These are phyloP conservation scores for Penicillium sp. DNA, from an alignment of 2,329 filamentous ascomycete species.

Conservation along the genomic window DNA sequence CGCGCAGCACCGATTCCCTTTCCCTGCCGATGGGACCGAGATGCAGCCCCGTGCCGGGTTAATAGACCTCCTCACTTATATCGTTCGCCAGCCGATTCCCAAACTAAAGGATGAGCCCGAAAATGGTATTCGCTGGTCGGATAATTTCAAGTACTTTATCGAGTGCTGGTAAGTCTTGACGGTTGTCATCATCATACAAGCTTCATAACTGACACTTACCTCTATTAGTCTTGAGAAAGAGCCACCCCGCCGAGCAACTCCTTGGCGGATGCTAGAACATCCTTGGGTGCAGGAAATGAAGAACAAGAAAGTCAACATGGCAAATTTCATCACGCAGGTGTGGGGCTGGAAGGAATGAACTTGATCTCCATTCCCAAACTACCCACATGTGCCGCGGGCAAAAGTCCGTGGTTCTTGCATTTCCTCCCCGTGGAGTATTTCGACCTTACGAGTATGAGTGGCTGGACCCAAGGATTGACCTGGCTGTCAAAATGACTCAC, in stretches of 20 bases:
- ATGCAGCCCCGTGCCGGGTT: constrained; percentile 88
- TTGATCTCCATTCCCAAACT: not conserved
- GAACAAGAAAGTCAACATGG: constrained; percentile 94
- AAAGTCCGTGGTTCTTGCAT: constrained; percentile 3
- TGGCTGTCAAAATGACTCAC: constrained; percentile 25
- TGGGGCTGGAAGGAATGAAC: constrained; percentile 84
- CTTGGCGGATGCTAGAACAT: constrained; percentile 98
- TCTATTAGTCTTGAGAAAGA: constrained; percentile 94
- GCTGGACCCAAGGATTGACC: constrained; percentile 27
- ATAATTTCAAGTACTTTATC: constrained; percentile 98
- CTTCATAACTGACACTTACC: constrained; percentile 5
- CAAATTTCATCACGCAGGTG: constrained; percentile 83
- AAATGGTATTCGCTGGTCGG: constrained; percentile 85
- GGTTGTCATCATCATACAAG: too few relatives aligned
- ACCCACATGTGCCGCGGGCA: not conserved
- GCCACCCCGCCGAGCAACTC: constrained; percentile 74
- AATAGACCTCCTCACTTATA: constrained; percentile 94
- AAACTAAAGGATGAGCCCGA: constrained; percentile 92
- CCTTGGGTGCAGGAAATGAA: constrained; percentile 98
- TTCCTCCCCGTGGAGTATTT: constrained; percentile 6
- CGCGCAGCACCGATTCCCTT: constrained; percentile 97
- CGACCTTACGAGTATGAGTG: constrained; percentile 17
- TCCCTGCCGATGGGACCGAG: constrained; percentile 92
- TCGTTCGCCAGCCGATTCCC: constrained; percentile 90
- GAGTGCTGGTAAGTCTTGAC: constrained; percentile 73